Base-by-base conservation (phyloP, 1,139 yeast genomes). In the Kazachstania sp. region DNA sequence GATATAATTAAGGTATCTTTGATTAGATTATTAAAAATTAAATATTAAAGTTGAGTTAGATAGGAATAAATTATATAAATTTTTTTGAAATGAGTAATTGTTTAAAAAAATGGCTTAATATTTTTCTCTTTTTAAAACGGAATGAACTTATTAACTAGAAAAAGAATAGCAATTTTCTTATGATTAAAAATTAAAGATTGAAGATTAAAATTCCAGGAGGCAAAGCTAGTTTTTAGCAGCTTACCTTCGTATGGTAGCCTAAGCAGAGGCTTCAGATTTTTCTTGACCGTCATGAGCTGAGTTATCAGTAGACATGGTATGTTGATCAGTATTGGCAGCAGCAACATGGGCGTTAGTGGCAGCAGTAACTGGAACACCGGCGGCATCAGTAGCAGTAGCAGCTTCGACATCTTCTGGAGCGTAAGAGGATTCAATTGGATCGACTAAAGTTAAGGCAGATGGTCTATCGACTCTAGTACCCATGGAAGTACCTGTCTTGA, bases 401-500 rank as follows among this genome's bases (percentile, higher is more conserved):
- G 43, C 44, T 18, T 45, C 42, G 12, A 32, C 47, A 34, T 41
- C 36, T 15, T 28, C 26, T 6, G 38, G 18, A n/a, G 41, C 49
- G 28, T 44, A 45, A 3, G 35, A 11, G 7, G 38, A 41, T 20
- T 39, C 45, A 26, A 50, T 43, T 19, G 51, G 50, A 35, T 48
- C 48, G 13, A 45, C 45, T 20, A 55, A 45, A 16, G 46, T 47
- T 20, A 55, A 36, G 26, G 56, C 57, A 23, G 51, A 47, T 18
- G 46, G 43, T 32, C 54, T 49, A 28, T 54, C 53, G 19, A 55
- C 44, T 39, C 42, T 50, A 8, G 51, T 46, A 18, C 50, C 52
- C 49, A 55, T 49, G 11, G 47, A 32, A 13, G 49, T 34, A 46
- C 58, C 59, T 9, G 45, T 40, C 39, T 49, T 54, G 53, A 54